Percentiles rank a stretch among this genome's conserved stretches.
Conservation (phyloP, 169 alveolate species). For the Eimeria acervulina region DNA sequence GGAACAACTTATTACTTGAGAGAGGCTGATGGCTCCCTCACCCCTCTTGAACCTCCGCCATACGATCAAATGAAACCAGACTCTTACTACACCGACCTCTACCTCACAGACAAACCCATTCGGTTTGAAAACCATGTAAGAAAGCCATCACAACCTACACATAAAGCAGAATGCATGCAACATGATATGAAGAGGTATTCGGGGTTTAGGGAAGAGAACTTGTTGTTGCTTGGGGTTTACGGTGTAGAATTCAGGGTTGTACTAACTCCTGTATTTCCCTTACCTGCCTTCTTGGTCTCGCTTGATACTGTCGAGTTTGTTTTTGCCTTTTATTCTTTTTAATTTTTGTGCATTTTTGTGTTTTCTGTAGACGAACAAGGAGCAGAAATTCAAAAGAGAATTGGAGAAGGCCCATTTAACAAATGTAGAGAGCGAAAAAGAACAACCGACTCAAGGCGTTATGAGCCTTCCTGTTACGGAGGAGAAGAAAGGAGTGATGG, state of each 20-base stretch:
- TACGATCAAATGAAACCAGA: slow-evolving; percentile 73
- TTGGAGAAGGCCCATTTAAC: slow-evolving; percentile 56
- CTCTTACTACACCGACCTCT: slow-evolving; percentile 71
- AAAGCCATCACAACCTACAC: no score
- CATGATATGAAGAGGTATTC: no score
- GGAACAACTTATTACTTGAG: slow-evolving; percentile 38
- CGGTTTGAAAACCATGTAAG: slow-evolving; percentile 70
- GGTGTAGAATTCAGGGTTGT: no score
- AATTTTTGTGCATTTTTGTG: neutral
- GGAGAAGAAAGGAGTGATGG: slow-evolving; percentile 62
- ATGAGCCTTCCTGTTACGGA: slow-evolving; percentile 43
- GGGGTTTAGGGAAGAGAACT: no score
- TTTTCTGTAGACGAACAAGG: slow-evolving; percentile 37
- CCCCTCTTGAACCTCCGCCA: slow-evolving; percentile 67
- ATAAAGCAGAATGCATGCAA: no score
- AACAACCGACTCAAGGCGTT: slow-evolving; percentile 58
- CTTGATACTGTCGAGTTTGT: neutral
- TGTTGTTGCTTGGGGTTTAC: no score
- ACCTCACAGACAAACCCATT: slow-evolving; percentile 61
- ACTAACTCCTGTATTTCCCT: neutral
- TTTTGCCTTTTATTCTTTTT: neutral
- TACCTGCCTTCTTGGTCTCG: neutral
- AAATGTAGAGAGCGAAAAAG: slow-evolving; percentile 14
- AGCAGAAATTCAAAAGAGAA: slow-evolving; percentile 43
- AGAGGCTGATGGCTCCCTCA: slow-evolving; percentile 72